Base-by-base conservation (phyloP, 1,284 basidiomycete species). In the Fistulina hepatica region DNA sequence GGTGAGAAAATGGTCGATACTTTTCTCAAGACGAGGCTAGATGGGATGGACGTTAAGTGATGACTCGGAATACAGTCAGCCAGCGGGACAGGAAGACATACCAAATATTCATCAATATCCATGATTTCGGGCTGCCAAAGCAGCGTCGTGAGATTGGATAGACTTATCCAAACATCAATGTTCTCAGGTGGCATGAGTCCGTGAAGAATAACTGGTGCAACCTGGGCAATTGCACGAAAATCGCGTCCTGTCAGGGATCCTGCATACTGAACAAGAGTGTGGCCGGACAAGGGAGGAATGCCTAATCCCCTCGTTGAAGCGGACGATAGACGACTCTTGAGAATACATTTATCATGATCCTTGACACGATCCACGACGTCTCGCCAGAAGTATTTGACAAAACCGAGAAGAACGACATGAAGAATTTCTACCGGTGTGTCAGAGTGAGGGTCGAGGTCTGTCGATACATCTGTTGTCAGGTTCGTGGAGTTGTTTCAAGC, bases 361-460 rank as follows among this genome's bases (percentile, higher is more conserved):
- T 48, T 45, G 21, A 50, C 50, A 15, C 51, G 49, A 21, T 49
- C 46, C 13, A 61, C 44, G 0, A 49, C 38, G 45, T 63, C 58
- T 0, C 52, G 47, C 61, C 61, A 63, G 12, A 63, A 47, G 36
- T 63, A 64, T 33, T 63, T 62, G 21, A 61, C 48, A 46, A 62
- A 58, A 1, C 61, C 58, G 3, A 64, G 52, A 0, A 64, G 44
- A 19, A 62, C 48, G 2, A 58, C 52, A 43, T 64, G 61, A 0
- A 64, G 42, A 16, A 62, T 56, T 37, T 64, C 53, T 2, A 61
- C 52, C 0, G 58, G 59, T 0, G 55, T 61, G 38, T 62, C 59
- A 12, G 22, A 7, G 21, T 39, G 31, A 15, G 40, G 25, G 12
- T 42, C 26, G 8, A 42, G 37, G 21, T 30, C 40, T 37, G 21